A percentile compares a stretch with the other conserved stretches of the same genome.
Conservation (phyloP, 495 filamentous ascomycete genomes). For the Penicillium flavigenum region DNA sequence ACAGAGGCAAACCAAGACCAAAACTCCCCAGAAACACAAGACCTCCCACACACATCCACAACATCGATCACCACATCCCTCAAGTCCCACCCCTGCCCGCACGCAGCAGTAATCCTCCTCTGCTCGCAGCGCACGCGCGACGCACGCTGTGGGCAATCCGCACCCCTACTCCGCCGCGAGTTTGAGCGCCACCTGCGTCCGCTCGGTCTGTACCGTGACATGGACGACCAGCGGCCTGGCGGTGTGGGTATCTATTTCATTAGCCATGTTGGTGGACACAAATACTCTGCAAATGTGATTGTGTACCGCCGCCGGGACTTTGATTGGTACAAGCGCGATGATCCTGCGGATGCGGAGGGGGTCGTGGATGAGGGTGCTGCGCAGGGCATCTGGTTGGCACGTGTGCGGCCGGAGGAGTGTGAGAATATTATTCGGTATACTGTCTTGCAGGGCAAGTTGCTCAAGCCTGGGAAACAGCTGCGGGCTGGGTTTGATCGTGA, state of each 20-base stretch:
- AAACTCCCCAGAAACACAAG: not conserved
- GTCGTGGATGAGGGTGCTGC: slow-evolving; percentile 55
- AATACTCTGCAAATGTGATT: slow-evolving; percentile 85
- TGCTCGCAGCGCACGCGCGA: slow-evolving; percentile 93
- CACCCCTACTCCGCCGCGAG: slow-evolving; percentile 80
- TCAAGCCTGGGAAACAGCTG: slow-evolving; percentile 81
- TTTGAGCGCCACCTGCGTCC: slow-evolving; percentile 86
- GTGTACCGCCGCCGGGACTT: slow-evolving; percentile 72
- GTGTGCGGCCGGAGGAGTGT: slow-evolving; percentile 86
- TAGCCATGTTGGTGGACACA: slow-evolving; percentile 90
- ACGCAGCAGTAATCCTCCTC: slow-evolving; percentile 83
- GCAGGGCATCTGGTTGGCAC: slow-evolving; percentile 93
- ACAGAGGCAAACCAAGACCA: slow-evolving; percentile 2
- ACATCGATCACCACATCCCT: slow-evolving; percentile 51
- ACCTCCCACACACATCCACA: slow-evolving; percentile 26
- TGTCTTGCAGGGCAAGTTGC: slow-evolving; percentile 86
- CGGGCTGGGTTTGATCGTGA: slow-evolving; percentile 86
- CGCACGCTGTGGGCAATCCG: slow-evolving; percentile 90
- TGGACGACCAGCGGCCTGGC: slow-evolving; percentile 80
- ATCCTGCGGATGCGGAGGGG: slow-evolving; percentile 17
- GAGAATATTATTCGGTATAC: slow-evolving; percentile 91
- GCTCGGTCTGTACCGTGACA: slow-evolving; percentile 79
- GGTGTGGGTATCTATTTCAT: slow-evolving; percentile 96
- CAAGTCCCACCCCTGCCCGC: slow-evolving; percentile 68
- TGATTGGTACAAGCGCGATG: slow-evolving; percentile 45